These are phyloP conservation scores for Lathyrus oleraceus DNA, from an alignment of 306 rosid genomes.

Conservation along the genomic window DNA sequence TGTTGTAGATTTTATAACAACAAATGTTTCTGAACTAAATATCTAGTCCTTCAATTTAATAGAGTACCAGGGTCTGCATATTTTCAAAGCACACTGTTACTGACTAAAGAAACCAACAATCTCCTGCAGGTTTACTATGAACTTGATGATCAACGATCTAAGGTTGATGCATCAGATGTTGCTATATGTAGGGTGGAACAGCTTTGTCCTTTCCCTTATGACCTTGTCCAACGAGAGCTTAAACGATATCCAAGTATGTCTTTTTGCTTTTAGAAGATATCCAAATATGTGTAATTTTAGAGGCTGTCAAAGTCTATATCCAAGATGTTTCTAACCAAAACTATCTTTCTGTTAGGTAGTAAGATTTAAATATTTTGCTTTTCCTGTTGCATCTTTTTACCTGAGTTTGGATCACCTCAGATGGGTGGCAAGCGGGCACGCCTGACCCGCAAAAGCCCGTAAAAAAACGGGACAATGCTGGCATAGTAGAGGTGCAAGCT, in stretches of 20 bases:
- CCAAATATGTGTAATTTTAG: neutral
- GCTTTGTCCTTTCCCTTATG: slow-evolving; percentile 95
- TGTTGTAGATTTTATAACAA: neutral
- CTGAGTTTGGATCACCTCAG: too few relatives aligned
- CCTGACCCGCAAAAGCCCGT: too few relatives aligned
- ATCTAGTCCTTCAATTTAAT: neutral
- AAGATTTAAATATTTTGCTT: neutral
- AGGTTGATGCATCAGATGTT: slow-evolving; percentile 70
- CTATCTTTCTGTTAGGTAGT: neutral
- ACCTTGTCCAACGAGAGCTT: slow-evolving; percentile 89
- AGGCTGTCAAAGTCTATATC: neutral
- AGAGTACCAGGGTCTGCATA: neutral
- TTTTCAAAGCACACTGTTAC: slow-evolving; percentile 19
- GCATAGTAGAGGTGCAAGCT: too few relatives aligned
- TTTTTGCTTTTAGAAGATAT: neutral
- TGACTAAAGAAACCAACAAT: neutral
- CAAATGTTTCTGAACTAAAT: neutral
- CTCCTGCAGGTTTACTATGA: slow-evolving; percentile 81
- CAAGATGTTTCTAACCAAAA: neutral
- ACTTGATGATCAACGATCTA: slow-evolving; percentile 77
- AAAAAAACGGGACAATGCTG: too few relatives aligned
- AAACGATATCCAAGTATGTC: slow-evolving; percentile 92
- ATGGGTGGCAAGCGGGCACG: too few relatives aligned
- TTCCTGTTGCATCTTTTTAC: neutral
- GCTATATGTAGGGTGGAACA: slow-evolving; percentile 96